Evolutionary conservation across 2,329 filamentous ascomycete genomes (phyloP), one percentile per base, ranked within the genome.

Genomic region (Lasiodiplodia gonubiensis): DNA sequence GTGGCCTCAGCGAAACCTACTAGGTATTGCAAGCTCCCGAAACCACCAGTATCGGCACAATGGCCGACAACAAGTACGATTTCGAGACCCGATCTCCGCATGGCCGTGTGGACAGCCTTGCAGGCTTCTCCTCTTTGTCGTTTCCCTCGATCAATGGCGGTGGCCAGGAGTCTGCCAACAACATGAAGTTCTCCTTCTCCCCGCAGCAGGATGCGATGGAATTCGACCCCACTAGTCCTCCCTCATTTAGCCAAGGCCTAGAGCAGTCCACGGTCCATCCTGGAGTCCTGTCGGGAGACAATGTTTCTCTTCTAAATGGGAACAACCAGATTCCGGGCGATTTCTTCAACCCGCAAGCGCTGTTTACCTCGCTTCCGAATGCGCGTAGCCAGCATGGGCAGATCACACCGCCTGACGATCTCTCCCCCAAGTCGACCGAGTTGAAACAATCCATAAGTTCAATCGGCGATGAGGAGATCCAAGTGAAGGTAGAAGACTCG

Each of bases 361-460:
- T 54, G 16, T 59, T 66, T 25, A 7, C 33, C 10, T 30, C 48
- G 11, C 12, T 57, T 4, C 57, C 39, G 8, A 66, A 48, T 21
- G 16, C 52, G 6, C 51, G 52, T 39, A 37, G 52, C 30, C 54
- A 54, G 4, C 76, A 72, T 48, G 77, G 77, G 35, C 77, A 78
- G 65, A 70, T 78, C 55, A 79, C 77, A 10, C 77, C 77, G 1
- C 77, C 77, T 2, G 76, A 78, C 21, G 75, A 79, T 14, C 70
- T 72, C 33, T 78, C 76, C 2, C 76, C 76, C 11, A 57, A 61
- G 52, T 39, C 46, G 14, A n/a, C 21, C 16, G 42, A 25, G 8
- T 18, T 16, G 2, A 46, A 30, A 7, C 14, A 16, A n/a, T 2
- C 11, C 39, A 46, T 42, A 2, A 27, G 21, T 7, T 49, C 39